These are phyloP conservation scores for Trypanosoma boissoni DNA, from an alignment of 208 protist species.

Conservation along the genomic window DNA sequence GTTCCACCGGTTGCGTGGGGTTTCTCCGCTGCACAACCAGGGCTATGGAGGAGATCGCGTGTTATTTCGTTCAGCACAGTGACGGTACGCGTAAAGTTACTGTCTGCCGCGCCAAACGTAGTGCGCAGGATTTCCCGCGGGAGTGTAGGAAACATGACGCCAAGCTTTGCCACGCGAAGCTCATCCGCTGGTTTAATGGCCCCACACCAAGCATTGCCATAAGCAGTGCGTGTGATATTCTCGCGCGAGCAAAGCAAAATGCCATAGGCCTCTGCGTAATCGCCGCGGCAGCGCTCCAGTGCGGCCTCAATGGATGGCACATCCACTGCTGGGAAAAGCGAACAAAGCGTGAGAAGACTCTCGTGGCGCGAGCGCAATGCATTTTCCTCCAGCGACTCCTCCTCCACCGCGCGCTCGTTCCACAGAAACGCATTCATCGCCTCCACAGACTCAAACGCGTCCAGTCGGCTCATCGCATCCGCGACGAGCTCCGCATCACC, in stretches of 20 bases:
- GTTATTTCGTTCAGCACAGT: slow-evolving; percentile 53
- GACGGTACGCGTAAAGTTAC: slow-evolving; percentile 32
- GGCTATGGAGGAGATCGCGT: slow-evolving; percentile 29
- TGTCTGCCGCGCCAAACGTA: slow-evolving; percentile 35
- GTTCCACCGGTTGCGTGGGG: not conserved
- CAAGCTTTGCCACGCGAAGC: slow-evolving; percentile 45
- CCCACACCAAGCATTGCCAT: slow-evolving; percentile 35
- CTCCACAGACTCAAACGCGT: slow-evolving; percentile 7
- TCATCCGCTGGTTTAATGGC: slow-evolving; percentile 37
- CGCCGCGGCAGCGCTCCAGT: slow-evolving; percentile 31
- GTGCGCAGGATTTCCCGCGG: slow-evolving; percentile 45
- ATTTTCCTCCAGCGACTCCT: slow-evolving; percentile 24
- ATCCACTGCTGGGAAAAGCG: slow-evolving; percentile 62
- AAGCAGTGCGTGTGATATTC: slow-evolving; percentile 32
- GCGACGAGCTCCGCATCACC: slow-evolving; percentile 36
- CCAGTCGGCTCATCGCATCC: slow-evolving; percentile 31
- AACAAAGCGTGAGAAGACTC: slow-evolving; percentile 58
- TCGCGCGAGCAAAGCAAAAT: slow-evolving; percentile 55
- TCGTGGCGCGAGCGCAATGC: slow-evolving; percentile 30
- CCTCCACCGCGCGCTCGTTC: slow-evolving; percentile 44
- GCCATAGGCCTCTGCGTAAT: slow-evolving; percentile 60
- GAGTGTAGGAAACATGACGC: slow-evolving; percentile 49
- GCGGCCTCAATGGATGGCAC: slow-evolving; percentile 47
- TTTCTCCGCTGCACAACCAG: not conserved
- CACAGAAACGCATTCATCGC: slow-evolving; percentile 39